phyloP scores from a whole-genome alignment of 441 rosid species.

The Biscutella auriculata region DNA sequence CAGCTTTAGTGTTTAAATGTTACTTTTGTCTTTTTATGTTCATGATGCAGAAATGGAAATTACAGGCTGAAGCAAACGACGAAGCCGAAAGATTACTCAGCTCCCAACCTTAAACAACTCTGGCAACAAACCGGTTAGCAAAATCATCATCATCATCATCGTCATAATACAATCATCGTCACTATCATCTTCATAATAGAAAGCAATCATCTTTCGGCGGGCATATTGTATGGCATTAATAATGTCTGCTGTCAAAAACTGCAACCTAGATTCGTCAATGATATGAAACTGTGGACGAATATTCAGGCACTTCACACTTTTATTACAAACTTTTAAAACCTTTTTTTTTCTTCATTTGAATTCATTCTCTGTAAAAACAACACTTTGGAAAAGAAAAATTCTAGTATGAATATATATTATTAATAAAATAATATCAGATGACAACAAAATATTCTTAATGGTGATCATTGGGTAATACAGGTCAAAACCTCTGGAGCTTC shows the following conservation, averaged over 20 bases:
- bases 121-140: conserved; percentile 5
- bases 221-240: conserved; percentile 4
- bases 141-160: not conserved
- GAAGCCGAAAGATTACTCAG: conserved; percentile 86
- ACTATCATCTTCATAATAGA: not conserved
- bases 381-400: too few relatives aligned
- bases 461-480: conserved; percentile 17
- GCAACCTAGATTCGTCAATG: conserved; percentile 15
- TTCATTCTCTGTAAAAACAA: not conserved
- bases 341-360: not conserved
- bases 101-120: conserved; percentile 31
- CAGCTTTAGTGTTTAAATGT: not conserved
- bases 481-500: conserved; percentile 23
- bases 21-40: not conserved
- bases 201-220: conserved; percentile 21
- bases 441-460: too few relatives aligned
- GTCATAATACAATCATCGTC: not conserved
- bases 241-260: conserved; percentile 5
- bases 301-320: conserved; percentile 18
- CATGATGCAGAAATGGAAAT: conserved; percentile 55
- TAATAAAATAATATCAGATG: too few relatives aligned
- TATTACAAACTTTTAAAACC: not conserved
- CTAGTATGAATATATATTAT: too few relatives aligned
- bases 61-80: conserved; percentile 92
- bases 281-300: conserved; percentile 20